Percentiles rank a stretch among this genome's conserved stretches.
phyloP scores from a whole-genome alignment of 345 rosid genomes.

The Eucalyptus caleyi region DNA sequence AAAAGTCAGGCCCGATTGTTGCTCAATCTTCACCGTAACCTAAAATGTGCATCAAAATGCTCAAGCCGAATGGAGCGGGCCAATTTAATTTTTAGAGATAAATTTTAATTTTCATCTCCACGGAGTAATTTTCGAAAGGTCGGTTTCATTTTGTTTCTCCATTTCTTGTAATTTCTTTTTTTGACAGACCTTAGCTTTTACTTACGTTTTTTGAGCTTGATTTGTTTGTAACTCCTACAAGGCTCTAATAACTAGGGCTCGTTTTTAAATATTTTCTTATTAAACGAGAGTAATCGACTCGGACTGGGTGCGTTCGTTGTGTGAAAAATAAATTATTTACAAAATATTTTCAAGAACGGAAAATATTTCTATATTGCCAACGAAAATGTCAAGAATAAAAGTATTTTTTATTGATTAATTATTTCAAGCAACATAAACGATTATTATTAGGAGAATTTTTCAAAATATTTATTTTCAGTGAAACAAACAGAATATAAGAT shows the following conservation, averaged over 20 bases:
- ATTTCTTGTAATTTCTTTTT: not conserved
- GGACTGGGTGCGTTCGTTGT: not conserved
- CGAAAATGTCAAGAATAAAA: fast-evolving
- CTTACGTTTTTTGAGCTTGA: not conserved
- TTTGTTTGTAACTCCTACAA: not conserved
- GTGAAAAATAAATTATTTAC: not conserved
- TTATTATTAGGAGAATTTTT: not conserved
- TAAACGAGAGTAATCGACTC: not conserved
- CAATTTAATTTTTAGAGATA: not conserved
- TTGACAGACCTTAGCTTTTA: not conserved
- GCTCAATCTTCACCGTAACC: not conserved
- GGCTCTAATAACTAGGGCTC: not conserved
- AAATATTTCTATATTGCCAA: fast-evolving
- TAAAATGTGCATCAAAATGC: not conserved
- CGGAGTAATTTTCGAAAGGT: not conserved
- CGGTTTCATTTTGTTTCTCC: too few species aligned
- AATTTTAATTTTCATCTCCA: not conserved
- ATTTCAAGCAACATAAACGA: fast-evolving
- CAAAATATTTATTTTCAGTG: not conserved
- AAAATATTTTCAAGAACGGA: fast-evolving
- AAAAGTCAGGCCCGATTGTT: not conserved
- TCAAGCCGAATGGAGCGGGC: not conserved
- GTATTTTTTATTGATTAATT: not conserved
- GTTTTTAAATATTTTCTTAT: not conserved
- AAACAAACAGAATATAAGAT: not conserved